A percentile compares a stretch with the other conserved stretches of the same genome.
Evolutionary conservation across 2,329 filamentous ascomycete species (phyloP).

Genomic region (Biscogniauxia mediterranea): DNA sequence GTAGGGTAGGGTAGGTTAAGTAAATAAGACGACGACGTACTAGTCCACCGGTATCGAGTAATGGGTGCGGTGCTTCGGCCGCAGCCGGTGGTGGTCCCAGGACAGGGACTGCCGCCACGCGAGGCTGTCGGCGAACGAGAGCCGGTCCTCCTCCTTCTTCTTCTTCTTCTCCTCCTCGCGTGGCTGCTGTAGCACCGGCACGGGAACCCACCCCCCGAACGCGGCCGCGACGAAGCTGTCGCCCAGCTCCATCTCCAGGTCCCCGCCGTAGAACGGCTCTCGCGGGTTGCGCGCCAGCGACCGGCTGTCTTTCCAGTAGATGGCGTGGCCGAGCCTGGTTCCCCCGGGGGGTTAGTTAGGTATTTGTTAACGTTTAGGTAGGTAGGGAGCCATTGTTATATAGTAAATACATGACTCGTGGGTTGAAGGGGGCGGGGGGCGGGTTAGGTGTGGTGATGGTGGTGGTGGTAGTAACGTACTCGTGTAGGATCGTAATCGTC

Average conservation of each 20-base stretch:
- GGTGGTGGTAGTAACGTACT: conserved; percentile 23
- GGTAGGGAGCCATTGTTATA: not conserved
- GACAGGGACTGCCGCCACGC: conserved; percentile 33
- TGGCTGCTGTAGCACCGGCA: conserved; percentile 23
- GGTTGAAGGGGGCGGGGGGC: too few relatives aligned
- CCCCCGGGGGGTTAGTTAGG: too few relatives aligned
- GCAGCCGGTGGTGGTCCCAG: conserved; percentile 32
- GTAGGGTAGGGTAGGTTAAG: conserved; percentile 3
- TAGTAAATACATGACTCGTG: not conserved
- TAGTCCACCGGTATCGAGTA: conserved; percentile 34
- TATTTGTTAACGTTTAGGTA: not conserved
- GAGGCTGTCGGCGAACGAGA: conserved; percentile 29
- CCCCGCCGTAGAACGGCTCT: conserved; percentile 36
- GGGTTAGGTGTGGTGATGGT: too few relatives aligned
- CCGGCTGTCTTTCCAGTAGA: conserved; percentile 34
- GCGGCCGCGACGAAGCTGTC: conserved; percentile 36
- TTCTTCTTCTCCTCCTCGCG: conserved; percentile 2
- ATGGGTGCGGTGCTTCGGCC: conserved; percentile 33
- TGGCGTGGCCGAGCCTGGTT: conserved; percentile 31
- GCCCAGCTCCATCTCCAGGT: conserved; percentile 37
- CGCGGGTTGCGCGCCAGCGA: conserved; percentile 25
- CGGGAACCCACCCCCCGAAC: conserved; percentile 35
- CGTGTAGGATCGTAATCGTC: conserved; percentile 33
- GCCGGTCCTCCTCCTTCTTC: not conserved
- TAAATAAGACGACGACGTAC: conserved; percentile 21